Conservation (phyloP, 495 filamentous ascomycete species). For the Annulohypoxylon stygium region DNA sequence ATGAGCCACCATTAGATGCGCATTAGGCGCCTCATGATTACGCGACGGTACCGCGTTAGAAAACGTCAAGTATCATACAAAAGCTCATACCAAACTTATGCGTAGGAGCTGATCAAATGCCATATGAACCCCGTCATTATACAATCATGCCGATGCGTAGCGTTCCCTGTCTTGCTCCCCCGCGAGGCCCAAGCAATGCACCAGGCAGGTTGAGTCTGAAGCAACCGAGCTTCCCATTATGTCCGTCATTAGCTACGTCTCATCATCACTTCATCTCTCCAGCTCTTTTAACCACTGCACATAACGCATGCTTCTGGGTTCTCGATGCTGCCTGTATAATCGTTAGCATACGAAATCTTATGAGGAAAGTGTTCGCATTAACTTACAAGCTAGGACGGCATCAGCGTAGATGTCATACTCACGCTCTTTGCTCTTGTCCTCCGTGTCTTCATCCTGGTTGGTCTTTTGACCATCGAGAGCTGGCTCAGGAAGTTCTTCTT, state of each 20-base stretch:
- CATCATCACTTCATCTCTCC: constrained; percentile 39
- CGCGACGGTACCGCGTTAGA: not conserved
- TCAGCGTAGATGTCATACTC: constrained; percentile 95
- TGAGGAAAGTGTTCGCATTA: not conserved
- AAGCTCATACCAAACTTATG: constrained; percentile 17
- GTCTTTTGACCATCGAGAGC: constrained; percentile 62
- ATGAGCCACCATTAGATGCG: constrained; percentile 12
- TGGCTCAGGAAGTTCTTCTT: constrained; percentile 70
- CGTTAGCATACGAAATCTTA: constrained; percentile 43
- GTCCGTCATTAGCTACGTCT: constrained; percentile 45
- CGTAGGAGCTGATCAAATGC: constrained; percentile 25
- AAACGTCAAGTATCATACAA: constrained; percentile 15
- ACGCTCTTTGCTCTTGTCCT: constrained; percentile 73
- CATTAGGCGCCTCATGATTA: constrained; percentile 1
- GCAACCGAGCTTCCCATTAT: constrained; percentile 37
- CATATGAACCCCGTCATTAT: constrained; percentile 22
- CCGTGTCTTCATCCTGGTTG: constrained; percentile 66
- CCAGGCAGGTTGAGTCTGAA: constrained; percentile 13
- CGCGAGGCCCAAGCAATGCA: constrained; percentile 17
- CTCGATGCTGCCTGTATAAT: constrained; percentile 77
- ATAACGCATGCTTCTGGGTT: constrained; percentile 90
- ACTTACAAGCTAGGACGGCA: constrained; percentile 86
- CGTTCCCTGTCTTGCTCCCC: constrained; percentile 18
- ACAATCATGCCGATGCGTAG: constrained; percentile 29
- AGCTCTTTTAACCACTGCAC: constrained; percentile 78